A percentile compares a stretch with the other conserved stretches of the same genome.
Conservation (phyloP, 805 yeast genomes). For the Metschnikowia amazonensis region DNA sequence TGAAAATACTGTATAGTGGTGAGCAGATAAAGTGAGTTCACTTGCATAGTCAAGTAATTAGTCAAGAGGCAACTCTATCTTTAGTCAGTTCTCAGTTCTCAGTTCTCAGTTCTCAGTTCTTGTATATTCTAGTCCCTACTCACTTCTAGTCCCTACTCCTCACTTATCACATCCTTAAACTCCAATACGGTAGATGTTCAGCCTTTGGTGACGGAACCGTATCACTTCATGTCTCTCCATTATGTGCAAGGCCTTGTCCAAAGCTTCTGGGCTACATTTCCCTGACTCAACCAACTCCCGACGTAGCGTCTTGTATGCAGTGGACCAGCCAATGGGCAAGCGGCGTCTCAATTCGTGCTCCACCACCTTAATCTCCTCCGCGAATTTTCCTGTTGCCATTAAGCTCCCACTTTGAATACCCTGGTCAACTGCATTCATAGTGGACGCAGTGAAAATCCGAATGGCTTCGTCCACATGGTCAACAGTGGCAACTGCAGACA, state of each 20-base stretch:
- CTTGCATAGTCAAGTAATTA: no score
- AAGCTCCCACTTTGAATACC: constrained; percentile 46
- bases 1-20: no score
- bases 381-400: constrained; percentile 53
- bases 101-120: no score
- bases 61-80: no score
- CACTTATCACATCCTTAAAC: constrained; percentile 6
- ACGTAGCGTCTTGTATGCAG: constrained; percentile 77
- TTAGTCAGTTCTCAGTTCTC: no score
- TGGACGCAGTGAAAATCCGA: constrained; percentile 89
- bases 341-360: constrained; percentile 85
- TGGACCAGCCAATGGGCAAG: constrained; percentile 94
- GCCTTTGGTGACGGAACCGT: constrained; percentile 72
- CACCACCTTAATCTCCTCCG: constrained; percentile 70
- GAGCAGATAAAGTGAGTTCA: no score
- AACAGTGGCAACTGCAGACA: constrained; percentile 79
- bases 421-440: constrained; percentile 89
- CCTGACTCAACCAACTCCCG: constrained; percentile 74
- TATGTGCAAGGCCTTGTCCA: constrained; percentile 77
- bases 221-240: constrained; percentile 86
- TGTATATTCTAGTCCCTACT: no score
- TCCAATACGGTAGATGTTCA: constrained; percentile 18
- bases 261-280: constrained; percentile 60
- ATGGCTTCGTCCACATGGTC: constrained; percentile 95
- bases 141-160: no score